Percentiles rank a stretch among this genome's conserved stretches.
Evolutionary conservation across 768 basidiomycete species (phyloP).

Genomic region (Pleurotus citrinopileatus): DNA sequence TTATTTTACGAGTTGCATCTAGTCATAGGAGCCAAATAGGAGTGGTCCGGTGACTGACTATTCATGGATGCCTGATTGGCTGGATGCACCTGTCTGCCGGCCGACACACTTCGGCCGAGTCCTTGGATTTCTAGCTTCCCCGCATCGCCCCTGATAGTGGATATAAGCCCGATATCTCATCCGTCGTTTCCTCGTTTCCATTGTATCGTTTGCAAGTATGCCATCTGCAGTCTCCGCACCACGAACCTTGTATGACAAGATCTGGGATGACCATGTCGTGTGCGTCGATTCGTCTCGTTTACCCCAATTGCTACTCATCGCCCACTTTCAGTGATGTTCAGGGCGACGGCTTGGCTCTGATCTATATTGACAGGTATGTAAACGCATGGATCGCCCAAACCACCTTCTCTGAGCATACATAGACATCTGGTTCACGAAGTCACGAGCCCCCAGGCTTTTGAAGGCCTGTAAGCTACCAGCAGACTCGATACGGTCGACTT

Average conservation of each 20-base stretch:
- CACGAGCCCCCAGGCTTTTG: conserved; percentile 91
- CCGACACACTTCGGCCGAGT: neutral
- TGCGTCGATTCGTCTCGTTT: conserved; percentile 32
- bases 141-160: no score
- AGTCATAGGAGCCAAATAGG: no score
- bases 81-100: no score
- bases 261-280: conserved; percentile 97
- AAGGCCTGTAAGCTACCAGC: conserved; percentile 61
- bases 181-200: conserved; percentile 11
- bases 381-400: neutral
- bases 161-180: no score
- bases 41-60: no score
- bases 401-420: conserved; percentile 15
- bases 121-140: neutral
- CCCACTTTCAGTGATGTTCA: conserved; percentile 53
- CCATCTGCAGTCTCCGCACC: conserved; percentile 47
- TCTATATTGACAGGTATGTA: conserved; percentile 78
- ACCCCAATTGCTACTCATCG: conserved; percentile 14
- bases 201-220: conserved; percentile 25
- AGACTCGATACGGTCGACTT: neutral
- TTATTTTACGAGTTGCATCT: no score
- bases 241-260: conserved; percentile 95
- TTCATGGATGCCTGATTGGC: no score
- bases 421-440: conserved; percentile 84
- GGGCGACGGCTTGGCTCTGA: conserved; percentile 73